phyloP scores from a whole-genome alignment of 441 rosid species.

The Erodium moschatum region DNA sequence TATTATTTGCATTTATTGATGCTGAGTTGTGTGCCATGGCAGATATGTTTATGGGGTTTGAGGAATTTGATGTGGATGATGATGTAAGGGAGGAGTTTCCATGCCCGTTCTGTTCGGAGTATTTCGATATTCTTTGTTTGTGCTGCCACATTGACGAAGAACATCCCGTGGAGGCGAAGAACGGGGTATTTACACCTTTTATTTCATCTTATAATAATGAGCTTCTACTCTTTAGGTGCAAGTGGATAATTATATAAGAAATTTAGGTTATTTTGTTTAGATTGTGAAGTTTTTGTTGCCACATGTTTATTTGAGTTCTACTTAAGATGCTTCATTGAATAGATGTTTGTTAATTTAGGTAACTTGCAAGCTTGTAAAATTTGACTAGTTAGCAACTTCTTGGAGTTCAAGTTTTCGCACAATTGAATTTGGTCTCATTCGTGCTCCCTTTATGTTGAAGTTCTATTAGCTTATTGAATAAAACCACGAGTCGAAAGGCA shows the following conservation, averaged over 20 bases:
- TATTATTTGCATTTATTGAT: conserved; percentile 16
- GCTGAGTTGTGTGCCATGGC: conserved; percentile 28
- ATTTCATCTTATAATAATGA: not conserved
- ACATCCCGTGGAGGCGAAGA: conserved; percentile 51
- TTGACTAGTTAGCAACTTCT: not conserved
- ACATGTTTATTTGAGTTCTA: no score
- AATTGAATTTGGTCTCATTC: not conserved
- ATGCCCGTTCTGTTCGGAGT: conserved; percentile 87
- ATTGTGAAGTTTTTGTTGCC: not conserved
- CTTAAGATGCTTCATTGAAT: not conserved
- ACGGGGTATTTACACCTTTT: conserved; percentile 49
- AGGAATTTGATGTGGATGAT: conserved; percentile 53
- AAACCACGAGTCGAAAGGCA: not conserved
- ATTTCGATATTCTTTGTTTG: conserved; percentile 73
- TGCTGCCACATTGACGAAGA: conserved; percentile 76
- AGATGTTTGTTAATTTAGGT: not conserved
- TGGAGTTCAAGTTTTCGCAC: not conserved
- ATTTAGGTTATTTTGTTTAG: not conserved
- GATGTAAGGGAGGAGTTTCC: conserved; percentile 84
- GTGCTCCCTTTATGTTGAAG: not conserved
- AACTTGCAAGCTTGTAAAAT: not conserved
- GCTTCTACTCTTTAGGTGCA: not conserved
- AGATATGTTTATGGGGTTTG: conserved; percentile 74
- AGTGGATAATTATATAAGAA: not conserved
- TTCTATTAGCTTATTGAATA: not conserved